Evolutionary conservation across 352 stramenopile genomes (phyloP).

Genomic region (Globisporangium abappressorium): DNA sequence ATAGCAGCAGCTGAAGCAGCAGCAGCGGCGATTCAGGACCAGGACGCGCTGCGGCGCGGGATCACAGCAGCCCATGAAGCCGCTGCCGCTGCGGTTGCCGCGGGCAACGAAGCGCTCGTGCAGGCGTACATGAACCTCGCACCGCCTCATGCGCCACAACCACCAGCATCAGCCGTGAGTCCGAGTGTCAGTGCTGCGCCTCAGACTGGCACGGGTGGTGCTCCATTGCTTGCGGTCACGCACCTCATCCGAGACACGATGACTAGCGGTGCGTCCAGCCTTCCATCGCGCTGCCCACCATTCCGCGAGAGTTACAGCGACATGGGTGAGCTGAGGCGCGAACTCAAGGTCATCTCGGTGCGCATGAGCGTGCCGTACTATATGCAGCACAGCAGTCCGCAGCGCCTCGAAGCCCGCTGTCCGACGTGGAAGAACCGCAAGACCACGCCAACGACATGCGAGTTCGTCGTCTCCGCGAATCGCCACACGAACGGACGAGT

Average conservation of each 20-base stretch:
- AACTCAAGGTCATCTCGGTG: slow-evolving; percentile 75
- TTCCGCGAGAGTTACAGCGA: slow-evolving; percentile 73
- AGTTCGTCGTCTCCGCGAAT: slow-evolving; percentile 75
- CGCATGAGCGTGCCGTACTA: slow-evolving; percentile 70
- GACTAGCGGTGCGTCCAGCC: background rate
- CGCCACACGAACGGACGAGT: slow-evolving; percentile 73
- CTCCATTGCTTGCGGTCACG: background rate
- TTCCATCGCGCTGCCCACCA: slow-evolving; percentile 33
- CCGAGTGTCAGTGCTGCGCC: background rate
- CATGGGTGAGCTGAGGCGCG: slow-evolving; percentile 71
- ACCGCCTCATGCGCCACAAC: background rate
- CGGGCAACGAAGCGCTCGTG: slow-evolving; percentile 16
- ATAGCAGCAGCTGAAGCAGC: background rate
- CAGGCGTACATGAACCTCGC: slow-evolving; percentile 21
- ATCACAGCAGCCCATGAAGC: slow-evolving; percentile 11
- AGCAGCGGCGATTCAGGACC: background rate
- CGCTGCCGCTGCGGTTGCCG: slow-evolving; percentile 8
- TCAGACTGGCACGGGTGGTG: background rate
- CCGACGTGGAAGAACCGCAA: slow-evolving; percentile 75
- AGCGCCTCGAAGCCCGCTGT: slow-evolving; percentile 73
- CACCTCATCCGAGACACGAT: slow-evolving; percentile 11
- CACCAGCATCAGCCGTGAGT: background rate
- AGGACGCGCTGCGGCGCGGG: slow-evolving; percentile 9
- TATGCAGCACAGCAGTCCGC: slow-evolving; percentile 82
- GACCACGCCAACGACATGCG: slow-evolving; percentile 39